phyloP scores from a whole-genome alignment of 2,329 filamentous ascomycete genomes.

The Stromatinia cepivora region DNA sequence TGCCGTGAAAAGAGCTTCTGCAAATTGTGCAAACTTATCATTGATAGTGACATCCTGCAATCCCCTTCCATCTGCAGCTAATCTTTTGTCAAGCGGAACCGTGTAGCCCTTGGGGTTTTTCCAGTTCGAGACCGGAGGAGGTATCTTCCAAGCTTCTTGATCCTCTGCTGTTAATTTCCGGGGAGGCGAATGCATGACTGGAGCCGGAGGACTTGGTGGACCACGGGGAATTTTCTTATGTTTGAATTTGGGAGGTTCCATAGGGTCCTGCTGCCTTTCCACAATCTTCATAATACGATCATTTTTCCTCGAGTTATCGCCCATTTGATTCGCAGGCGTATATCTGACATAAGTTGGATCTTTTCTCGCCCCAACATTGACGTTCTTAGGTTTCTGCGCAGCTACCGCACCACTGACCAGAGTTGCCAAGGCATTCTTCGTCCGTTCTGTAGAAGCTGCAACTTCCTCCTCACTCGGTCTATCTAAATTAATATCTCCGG shows the following conservation, averaged over 20 bases:
- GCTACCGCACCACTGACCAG: conserved; percentile 84
- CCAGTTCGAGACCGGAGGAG: conserved; percentile 93
- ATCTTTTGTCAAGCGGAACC: conserved; percentile 88
- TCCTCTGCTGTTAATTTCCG: conserved; percentile 95
- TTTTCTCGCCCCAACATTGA: conserved; percentile 75
- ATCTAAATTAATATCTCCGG: conserved; percentile 85
- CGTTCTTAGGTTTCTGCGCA: conserved; percentile 93
- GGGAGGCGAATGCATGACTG: conserved; percentile 92
- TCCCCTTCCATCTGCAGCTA: conserved; percentile 89
- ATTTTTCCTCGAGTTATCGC: conserved; percentile 78
- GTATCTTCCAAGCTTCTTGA: conserved; percentile 93
- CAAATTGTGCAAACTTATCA: conserved; percentile 96
- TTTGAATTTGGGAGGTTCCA: conserved; percentile 98
- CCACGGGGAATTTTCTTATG: conserved; percentile 97
- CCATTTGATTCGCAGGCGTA: conserved; percentile 96
- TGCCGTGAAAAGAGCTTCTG: conserved; percentile 90
- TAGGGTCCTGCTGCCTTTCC: conserved; percentile 86
- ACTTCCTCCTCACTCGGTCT: conserved; percentile 84
- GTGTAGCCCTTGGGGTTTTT: conserved; percentile 99
- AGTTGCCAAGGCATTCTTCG: conserved; percentile 78
- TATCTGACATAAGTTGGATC: conserved; percentile 95
- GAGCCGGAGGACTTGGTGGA: conserved; percentile 87
- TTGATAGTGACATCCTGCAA: conserved; percentile 95
- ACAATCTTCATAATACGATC: conserved; percentile 99
- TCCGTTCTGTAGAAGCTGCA: conserved; percentile 79